Base-by-base conservation (phyloP, 768 basidiomycete genomes). In the Symmetrospora coprosmae region DNA sequence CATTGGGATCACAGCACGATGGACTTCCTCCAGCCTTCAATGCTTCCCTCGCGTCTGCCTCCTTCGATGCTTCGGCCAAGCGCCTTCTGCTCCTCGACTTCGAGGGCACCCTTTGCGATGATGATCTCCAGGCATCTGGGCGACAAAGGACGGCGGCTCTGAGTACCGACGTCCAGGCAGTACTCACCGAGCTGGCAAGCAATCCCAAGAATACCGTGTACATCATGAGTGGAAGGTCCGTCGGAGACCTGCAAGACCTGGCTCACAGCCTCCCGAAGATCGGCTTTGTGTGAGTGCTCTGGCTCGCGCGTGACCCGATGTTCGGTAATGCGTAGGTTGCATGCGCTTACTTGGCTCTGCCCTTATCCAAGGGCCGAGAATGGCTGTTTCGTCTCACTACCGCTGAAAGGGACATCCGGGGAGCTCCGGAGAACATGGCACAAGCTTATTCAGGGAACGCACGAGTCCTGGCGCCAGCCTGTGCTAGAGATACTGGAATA, bases 71-170 rank as follows among this genome's bases (percentile, higher is more conserved):
- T 17, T 86, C 88, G 21, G 77, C 77, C 73, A 90, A 90, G 77
- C 76, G 92, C 59, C 71, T 96, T 63, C 83, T 97, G 73, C 78
- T 94, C 72, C 88, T 96, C 66, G 92, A 96, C 73, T 96, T 96
- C 71, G 62, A 48, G 45, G 25, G 37, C 16, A 39, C 39, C 30
- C 21, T 28, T 1, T 27, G 28, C 19, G 3, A 7, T 31, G 19
- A 4, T 27, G 27, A 1, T 3, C 4, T 17, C n/a, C 13, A 37
- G n/a, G 23, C 11, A 25, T 5, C 34, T 35, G 3, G n/a, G 25
- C 19, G 50, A 17, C 92, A 90, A 0, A 81, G 83, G 51, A 84
- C 85, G 76, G 91, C 91, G 2, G 73, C 82, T 1, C 92, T 92
- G 0, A 83, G 86, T 0, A 72, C 78, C 5, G 76, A 78, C 21